Evolutionary conservation across 177 flowering plant genomes (phyloP), one percentile per base, ranked within the genome.

Genomic region (Vitis hybrid): DNA sequence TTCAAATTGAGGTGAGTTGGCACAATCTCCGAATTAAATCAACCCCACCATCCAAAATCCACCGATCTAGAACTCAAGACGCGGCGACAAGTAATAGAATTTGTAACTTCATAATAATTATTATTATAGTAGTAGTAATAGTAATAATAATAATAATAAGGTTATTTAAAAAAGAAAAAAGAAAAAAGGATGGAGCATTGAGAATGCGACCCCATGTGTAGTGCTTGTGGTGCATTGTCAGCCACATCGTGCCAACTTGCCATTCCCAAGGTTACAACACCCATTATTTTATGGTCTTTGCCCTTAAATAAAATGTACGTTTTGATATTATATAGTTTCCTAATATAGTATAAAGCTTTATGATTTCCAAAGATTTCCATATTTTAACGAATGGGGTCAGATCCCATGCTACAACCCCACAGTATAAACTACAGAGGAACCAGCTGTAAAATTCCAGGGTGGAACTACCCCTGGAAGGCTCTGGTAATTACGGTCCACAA

Each of bases 361-460:
- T 68, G 68, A 62, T 68, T 58, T 51, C 72, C 54, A 59, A 68
- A 45, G 51, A 13, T 45, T 51, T 18, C 59, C 52, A 39, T 56
- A 61, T 73, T 66, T 31, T 10, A 67, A 56, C 18, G 69, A 66
- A 26, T 34, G 11, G 29, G 48, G 74, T 66, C 74, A 66, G 75
- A 54, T 51, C 58, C 59, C 29, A 58, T 66, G n/a, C 67, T 10
- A 13, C 61, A 53, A 39, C 34, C 62, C 50, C 63, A 63, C 65
- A 65, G 66, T 60, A 51, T 52, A 12, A 59, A 59, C 71, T 10
- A 55, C 65, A 31, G 59, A 20, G 16, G 50, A 73, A 16, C 59
- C 65, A 69, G 70, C 74, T 51, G 60, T 56, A 49, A 67, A 22
- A 14, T 34, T 34, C 13, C 9, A 15, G 16, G 34, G 63, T 65